Evolutionary conservation across 192 early-diverging fungal genomes (phyloP).

Genomic region (Podila clonocystis): DNA sequence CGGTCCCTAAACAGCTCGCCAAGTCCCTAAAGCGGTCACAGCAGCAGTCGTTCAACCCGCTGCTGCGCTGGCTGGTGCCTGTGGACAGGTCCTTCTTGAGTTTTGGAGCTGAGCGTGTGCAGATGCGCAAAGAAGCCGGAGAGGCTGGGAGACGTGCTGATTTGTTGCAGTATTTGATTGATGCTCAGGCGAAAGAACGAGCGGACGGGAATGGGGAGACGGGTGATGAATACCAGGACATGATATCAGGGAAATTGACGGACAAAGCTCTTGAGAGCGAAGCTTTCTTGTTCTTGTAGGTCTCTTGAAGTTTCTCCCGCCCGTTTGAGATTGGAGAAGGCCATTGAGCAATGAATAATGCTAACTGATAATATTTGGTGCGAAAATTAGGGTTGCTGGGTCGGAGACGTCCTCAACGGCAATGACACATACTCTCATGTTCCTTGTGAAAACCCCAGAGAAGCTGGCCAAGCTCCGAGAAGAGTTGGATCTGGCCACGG

Average conservation of each 20-base stretch:
- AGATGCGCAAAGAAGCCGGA: constrained; percentile 3
- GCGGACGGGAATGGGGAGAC: constrained; percentile 31
- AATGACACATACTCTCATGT: constrained; percentile 30
- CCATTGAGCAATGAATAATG: not conserved
- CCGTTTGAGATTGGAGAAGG: not conserved
- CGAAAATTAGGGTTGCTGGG: constrained; percentile 30
- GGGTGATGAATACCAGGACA: constrained; percentile 25
- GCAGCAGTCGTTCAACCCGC: constrained; percentile 18
- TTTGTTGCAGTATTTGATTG: constrained; percentile 60
- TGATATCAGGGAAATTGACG: constrained; percentile 37
- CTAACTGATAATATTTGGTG: not conserved
- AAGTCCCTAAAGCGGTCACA: constrained; percentile 30
- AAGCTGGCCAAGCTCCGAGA: constrained; percentile 23
- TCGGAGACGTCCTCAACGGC: constrained; percentile 29
- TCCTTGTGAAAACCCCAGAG: constrained; percentile 30
- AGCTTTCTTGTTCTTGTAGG: constrained; percentile 44
- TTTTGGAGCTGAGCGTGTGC: constrained; percentile 2
- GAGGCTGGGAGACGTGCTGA: constrained; percentile 35
- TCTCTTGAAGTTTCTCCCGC: not conserved
- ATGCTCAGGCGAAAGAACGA: constrained; percentile 42
- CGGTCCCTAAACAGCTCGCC: constrained; percentile 41
- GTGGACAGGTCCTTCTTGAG: constrained; percentile 21
- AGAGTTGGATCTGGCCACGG: constrained; percentile 21
- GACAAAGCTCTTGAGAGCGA: constrained; percentile 55
- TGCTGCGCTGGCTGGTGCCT: constrained; percentile 10